Evolutionary conservation across 257 asterid species (phyloP), one percentile per base, ranked within the genome.

Genomic region (Gardenia jasminoides): DNA sequence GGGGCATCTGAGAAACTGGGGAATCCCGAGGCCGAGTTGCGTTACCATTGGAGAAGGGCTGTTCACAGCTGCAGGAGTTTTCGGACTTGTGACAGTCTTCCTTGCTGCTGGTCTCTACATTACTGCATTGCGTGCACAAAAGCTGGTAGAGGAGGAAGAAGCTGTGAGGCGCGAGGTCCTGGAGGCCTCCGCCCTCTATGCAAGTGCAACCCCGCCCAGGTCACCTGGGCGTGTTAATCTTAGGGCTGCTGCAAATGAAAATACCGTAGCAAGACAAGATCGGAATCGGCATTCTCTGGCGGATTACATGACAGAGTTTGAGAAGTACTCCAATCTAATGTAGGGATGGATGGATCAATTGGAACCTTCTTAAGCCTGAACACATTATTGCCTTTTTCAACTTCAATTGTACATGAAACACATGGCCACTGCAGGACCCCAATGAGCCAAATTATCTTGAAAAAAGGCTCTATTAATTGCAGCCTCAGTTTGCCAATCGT

Each of bases 1-100:
- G 8, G 97, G 99, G 24, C 98, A 95, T 81, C 89, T 95, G 67
- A 90, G 84, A 19, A 84, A 90, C 56, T 95, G 99, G 99, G 88
- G 44, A 33, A 58, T 64, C 19, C 91, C 94, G 2, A 88, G 83
- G 44, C 74, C 89, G 4, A 84, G 78, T 59, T 95, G 99, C 81
- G 83, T 90, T 5, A 76, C 80, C 54, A 70, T 90, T 1, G 86
- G 88, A 56, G 91, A 82, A 74, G 98, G 98, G 3, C 43, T 95
- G 79, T 95, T 93, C 92, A 84, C 95, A 4, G 85, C 96, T 0
- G 94, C 94, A n/a, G 99, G 99, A 75, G 91, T 88, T 31, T 84
- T 91, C 17, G 96, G 96, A 6, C 86, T 93, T 3, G 64, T 80
- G 20, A 89, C 98, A 0, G 96, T 89, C 20, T 89, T 89, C 58